phyloP scores from a whole-genome alignment of 805 yeast genomes.

The Groenewaldozyma tartarivorans region DNA sequence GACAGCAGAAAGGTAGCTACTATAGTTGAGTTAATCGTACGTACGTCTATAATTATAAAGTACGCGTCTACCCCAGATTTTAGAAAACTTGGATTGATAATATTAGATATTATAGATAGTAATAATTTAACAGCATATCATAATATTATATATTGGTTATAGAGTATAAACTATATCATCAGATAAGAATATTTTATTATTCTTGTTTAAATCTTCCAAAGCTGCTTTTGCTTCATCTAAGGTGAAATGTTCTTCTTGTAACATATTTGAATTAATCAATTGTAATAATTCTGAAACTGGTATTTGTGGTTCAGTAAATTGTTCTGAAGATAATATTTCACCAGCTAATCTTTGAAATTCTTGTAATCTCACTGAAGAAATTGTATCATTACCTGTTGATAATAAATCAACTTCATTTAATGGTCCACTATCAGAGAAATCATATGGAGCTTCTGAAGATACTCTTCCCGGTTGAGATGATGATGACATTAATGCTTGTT shows the following conservation, averaged over 20 bases:
- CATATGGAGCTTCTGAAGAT: neutral
- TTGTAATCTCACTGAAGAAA: slow-evolving; percentile 44
- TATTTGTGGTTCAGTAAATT: slow-evolving; percentile 38
- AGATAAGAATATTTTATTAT: slow-evolving; percentile 29
- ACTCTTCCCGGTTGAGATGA: neutral
- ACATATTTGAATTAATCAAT: slow-evolving; percentile 35
- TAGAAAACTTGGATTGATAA: too few relatives aligned
- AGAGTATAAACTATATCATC: slow-evolving; percentile 19
- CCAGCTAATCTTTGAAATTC: slow-evolving; percentile 40
- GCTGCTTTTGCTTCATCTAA: slow-evolving; percentile 32
- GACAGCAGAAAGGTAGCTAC: too few relatives aligned
- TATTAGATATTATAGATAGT: too few relatives aligned
- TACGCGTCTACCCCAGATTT: too few relatives aligned
- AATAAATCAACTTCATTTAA: slow-evolving; percentile 15
- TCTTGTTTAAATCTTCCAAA: slow-evolving; percentile 26
- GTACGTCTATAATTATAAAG: too few relatives aligned
- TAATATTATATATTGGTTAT: too few relatives aligned
- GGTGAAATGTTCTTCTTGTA: slow-evolving; percentile 31
- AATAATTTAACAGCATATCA: too few relatives aligned
- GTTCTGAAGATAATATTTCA: slow-evolving; percentile 34
- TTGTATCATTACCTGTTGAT: slow-evolving; percentile 24
- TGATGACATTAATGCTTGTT: slow-evolving; percentile 11
- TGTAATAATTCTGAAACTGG: slow-evolving; percentile 27
- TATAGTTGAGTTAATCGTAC: too few relatives aligned
- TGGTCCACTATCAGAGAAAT: slow-evolving; percentile 1